Conservation (phyloP, 805 yeast species). For the Zygoascus biomembranicola region DNA sequence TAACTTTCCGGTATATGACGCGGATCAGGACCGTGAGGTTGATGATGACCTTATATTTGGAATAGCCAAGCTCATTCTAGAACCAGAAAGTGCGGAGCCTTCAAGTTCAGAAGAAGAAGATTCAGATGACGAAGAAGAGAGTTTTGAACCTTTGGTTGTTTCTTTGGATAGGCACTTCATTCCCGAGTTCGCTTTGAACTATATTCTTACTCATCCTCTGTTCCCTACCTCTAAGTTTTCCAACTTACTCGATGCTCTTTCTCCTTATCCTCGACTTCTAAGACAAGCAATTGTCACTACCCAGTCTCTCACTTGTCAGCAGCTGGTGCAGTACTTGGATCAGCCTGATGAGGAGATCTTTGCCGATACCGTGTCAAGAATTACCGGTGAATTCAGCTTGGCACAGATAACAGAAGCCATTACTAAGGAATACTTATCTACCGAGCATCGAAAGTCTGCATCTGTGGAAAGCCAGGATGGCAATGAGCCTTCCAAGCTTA, state of each 20-base stretch:
- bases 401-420: constrained; percentile 29
- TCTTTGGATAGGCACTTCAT: constrained; percentile 15
- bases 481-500: constrained; percentile 2
- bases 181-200: constrained; percentile 56
- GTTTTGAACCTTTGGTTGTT: background rate
- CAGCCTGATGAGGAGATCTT: constrained; percentile 54
- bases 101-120: background rate
- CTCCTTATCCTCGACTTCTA: constrained; percentile 52
- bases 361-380: constrained; percentile 56
- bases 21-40: constrained; percentile 17
- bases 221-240: constrained; percentile 57
- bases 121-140: background rate
- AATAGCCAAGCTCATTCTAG: background rate
- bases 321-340: constrained; percentile 54
- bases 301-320: constrained; percentile 55
- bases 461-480: background rate
- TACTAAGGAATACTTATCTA: constrained; percentile 15
- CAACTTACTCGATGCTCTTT: constrained; percentile 46
- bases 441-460: background rate
- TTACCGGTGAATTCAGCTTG: constrained; percentile 55
- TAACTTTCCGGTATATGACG: constrained; percentile 14
- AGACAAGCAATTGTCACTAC: constrained; percentile 80
- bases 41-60: constrained; percentile 18
- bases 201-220: constrained; percentile 78
- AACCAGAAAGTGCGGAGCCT: background rate